phyloP scores from a whole-genome alignment of 2,329 filamentous ascomycete species.

The Sporothrix globosa region DNA sequence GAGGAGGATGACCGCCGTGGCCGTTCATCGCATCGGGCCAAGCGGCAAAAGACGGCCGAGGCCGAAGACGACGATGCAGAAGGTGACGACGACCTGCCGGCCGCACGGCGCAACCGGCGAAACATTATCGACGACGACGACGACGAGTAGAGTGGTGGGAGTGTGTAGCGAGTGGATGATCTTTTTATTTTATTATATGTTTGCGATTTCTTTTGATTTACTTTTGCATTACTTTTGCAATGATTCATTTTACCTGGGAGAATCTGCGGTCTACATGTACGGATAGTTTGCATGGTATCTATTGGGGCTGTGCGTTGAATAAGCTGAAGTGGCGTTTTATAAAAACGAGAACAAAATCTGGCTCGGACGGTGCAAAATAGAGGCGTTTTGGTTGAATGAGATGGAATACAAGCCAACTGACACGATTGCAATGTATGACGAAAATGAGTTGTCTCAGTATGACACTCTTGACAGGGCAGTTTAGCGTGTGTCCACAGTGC shows the following conservation, averaged over 20 bases:
- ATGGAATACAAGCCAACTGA: too few relatives aligned
- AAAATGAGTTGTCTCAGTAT: neutral
- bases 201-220: neutral
- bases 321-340: neutral
- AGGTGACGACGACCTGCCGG: slow-evolving; percentile 53
- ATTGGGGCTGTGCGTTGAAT: neutral
- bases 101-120: slow-evolving; percentile 54
- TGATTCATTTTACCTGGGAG: slow-evolving; percentile 1
- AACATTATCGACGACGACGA: slow-evolving; percentile 66
- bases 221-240: too few relatives aligned
- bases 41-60: slow-evolving; percentile 57
- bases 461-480: neutral
- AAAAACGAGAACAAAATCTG: slow-evolving; percentile 1
- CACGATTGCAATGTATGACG: neutral
- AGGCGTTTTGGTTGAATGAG: slow-evolving; percentile 1
- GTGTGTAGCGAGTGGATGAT: neutral
- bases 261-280: slow-evolving; percentile 13
- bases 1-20: slow-evolving; percentile 58
- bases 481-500: neutral
- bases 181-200: neutral
- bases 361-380: neutral
- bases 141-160: slow-evolving; percentile 42
- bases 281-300: neutral
- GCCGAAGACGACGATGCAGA: slow-evolving; percentile 58
- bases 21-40: slow-evolving; percentile 47